A percentile compares a stretch with the other conserved stretches of the same genome.
phyloP scores from a whole-genome alignment of 306 rosid species.

The Trifolium fragiferum region DNA sequence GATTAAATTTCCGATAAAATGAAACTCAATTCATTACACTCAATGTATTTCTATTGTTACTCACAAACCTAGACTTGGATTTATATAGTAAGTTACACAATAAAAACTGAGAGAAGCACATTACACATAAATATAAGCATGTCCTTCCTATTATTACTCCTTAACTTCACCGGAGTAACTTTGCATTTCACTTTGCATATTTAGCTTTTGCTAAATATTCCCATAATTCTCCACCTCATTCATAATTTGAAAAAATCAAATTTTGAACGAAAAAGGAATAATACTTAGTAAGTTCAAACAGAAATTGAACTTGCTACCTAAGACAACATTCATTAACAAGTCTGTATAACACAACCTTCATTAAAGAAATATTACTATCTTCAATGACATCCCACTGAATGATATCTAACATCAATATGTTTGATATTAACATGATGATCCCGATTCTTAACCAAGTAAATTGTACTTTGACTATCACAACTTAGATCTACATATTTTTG shows the following conservation, averaged over 20 bases:
- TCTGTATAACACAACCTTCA: neutral
- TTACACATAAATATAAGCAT: no score
- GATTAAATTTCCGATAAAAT: no score
- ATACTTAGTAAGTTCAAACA: neutral
- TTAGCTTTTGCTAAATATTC: neutral
- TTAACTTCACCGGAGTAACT: no score
- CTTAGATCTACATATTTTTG: neutral
- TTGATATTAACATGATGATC: neutral
- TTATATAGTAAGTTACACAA: no score
- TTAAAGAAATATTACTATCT: neutral
- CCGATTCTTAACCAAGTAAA: neutral
- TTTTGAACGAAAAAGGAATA: no score
- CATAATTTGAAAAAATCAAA: no score
- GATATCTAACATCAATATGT: neutral
- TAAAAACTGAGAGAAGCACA: no score
- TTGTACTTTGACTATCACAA: neutral
- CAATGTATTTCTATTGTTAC: no score
- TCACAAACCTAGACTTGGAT: no score
- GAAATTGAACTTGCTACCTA: neutral
- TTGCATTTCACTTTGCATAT: no score
- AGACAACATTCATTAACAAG: neutral
- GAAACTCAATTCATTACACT: no score
- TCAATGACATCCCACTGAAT: neutral
- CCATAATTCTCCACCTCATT: neutral
- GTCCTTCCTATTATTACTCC: no score